A percentile compares a stretch with the other conserved stretches of the same genome.
Conservation (phyloP, 2,329 filamentous ascomycete species). For the Coccinonectria pachysandricola region DNA sequence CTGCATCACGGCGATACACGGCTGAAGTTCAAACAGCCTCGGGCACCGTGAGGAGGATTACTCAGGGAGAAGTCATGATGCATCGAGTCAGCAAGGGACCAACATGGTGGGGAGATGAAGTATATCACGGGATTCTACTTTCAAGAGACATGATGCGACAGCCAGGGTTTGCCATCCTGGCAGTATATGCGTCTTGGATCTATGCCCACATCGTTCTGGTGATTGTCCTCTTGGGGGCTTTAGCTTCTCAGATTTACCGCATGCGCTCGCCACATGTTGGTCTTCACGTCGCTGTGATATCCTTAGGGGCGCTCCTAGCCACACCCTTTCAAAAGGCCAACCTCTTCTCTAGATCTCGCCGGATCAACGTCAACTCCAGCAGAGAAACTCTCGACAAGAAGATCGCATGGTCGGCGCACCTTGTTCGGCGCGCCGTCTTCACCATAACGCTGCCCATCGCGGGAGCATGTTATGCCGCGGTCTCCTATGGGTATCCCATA, state of each 20-base stretch:
- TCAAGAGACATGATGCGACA: constrained; percentile 62
- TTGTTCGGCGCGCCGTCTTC: constrained; percentile 58
- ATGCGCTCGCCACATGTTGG: constrained; percentile 57
- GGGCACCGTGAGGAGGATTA: constrained; percentile 46
- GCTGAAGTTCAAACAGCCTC: constrained; percentile 49
- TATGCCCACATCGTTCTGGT: constrained; percentile 67
- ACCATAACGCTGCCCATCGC: constrained; percentile 56
- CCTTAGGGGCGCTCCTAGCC: constrained; percentile 58
- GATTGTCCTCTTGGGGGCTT: constrained; percentile 60
- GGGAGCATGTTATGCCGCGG: constrained; percentile 56
- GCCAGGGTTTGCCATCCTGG: constrained; percentile 61
- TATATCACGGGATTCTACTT: constrained; percentile 58
- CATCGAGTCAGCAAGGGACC: constrained; percentile 63
- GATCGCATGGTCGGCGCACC: constrained; percentile 61
- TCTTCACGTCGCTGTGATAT: constrained; percentile 53
- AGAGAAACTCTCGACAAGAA: constrained; percentile 56
- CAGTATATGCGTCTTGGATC: constrained; percentile 67
- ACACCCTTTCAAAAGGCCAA: constrained; percentile 66
- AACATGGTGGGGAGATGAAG: constrained; percentile 67
- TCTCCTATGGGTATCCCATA: constrained; percentile 51
- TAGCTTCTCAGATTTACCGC: constrained; percentile 59
- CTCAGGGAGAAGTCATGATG: constrained; percentile 66
- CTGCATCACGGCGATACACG: constrained; percentile 57
- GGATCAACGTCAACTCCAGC: constrained; percentile 48
- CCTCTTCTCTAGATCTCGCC: constrained; percentile 54